Evolutionary conservation across 257 asterid species (phyloP), one percentile per base, ranked within the genome.

Genomic region (Fraxinus americana): DNA sequence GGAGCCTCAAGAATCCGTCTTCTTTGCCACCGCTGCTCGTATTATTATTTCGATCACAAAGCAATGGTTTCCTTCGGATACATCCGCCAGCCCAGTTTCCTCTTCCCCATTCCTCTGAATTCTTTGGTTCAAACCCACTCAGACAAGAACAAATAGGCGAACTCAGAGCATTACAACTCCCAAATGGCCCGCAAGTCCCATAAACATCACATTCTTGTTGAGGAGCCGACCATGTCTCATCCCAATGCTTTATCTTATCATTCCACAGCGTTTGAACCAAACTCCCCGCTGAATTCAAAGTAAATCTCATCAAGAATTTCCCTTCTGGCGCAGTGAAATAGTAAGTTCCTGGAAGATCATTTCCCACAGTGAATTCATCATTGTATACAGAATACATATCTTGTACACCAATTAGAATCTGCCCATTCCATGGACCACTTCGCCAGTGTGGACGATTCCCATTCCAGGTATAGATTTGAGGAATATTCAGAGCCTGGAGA

Each of bases 391-490:
- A 82, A 27, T 90, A 85, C 90, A 88, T 88, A 19, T 77, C 84
- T 77, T 79, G 90, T 0, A 90, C 87, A 0, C 92, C 94, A 10
- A 90, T 83, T 1, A 88, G 84, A 45, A 88, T 90, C 79, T 81
- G 79, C 7, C 91, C 92, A 77, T 90, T 90, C 94, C 94, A 90
- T 8, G 89, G 92, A 34, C 94, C 93, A 76, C 89, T 87, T 78
- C 87, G 43, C 90, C 89, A 87, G 79, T 78, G 67, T 11, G 88
- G 87, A 7, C 75, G 77, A 2, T 82, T 86, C 67, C 88, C 77
- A 0, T 77, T 79, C 92, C 92, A 90, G 14, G 72, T 88, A 83
- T 61, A 72, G 5, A 90, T 74, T 35, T 90, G 91, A 0, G 87
- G 87, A 76, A 86, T 77, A 1, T 61, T 57, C 39, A 30, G n/a